Percentiles rank a stretch among this genome's conserved stretches.
Evolutionary conservation across 352 stramenopile species (phyloP).

Genomic region (Phytophthora meadii): DNA sequence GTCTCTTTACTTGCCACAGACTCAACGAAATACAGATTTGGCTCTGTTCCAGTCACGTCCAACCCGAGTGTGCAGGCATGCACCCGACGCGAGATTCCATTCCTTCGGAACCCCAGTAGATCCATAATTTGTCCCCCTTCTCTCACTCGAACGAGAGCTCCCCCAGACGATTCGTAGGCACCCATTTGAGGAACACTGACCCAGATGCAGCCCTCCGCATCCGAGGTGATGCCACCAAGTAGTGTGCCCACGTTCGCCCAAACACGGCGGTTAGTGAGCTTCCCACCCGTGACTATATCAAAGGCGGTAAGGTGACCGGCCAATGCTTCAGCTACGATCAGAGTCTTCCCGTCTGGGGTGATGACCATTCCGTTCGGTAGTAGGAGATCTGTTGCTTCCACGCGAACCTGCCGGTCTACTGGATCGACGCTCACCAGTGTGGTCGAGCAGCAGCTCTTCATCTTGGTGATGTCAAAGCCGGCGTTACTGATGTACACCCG

Average conservation of each 20-base stretch:
- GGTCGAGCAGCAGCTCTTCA: slow-evolving; percentile 42
- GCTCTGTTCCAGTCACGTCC: slow-evolving; percentile 44
- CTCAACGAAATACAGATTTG: slow-evolving; percentile 65
- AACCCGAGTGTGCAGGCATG: slow-evolving; percentile 66
- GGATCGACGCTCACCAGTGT: slow-evolving; percentile 68
- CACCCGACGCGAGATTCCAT: slow-evolving; percentile 57
- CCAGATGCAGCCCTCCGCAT: slow-evolving; percentile 76
- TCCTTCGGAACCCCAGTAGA: slow-evolving; percentile 59
- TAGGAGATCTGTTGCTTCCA: slow-evolving; percentile 62
- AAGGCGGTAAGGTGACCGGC: slow-evolving; percentile 55
- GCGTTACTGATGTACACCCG: slow-evolving; percentile 71
- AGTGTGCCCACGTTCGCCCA: slow-evolving; percentile 61
- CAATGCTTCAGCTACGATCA: slow-evolving; percentile 70
- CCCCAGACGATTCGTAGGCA: slow-evolving; percentile 44
- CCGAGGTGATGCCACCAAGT: slow-evolving; percentile 63
- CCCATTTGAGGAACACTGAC: slow-evolving; percentile 57
- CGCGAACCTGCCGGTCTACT: slow-evolving; percentile 42
- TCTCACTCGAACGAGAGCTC: slow-evolving; percentile 53
- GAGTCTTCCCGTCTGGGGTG: slow-evolving; percentile 68
- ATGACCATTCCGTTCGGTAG: slow-evolving; percentile 70
- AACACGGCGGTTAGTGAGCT: slow-evolving; percentile 54
- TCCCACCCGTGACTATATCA: slow-evolving; percentile 50
- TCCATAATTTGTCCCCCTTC: slow-evolving; percentile 64
- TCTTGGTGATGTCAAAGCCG: slow-evolving; percentile 56
- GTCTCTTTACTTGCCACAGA: slow-evolving; percentile 44